Conservation (phyloP, 2,329 filamentous ascomycete species). For the Fonsecaea pedrosoi region DNA sequence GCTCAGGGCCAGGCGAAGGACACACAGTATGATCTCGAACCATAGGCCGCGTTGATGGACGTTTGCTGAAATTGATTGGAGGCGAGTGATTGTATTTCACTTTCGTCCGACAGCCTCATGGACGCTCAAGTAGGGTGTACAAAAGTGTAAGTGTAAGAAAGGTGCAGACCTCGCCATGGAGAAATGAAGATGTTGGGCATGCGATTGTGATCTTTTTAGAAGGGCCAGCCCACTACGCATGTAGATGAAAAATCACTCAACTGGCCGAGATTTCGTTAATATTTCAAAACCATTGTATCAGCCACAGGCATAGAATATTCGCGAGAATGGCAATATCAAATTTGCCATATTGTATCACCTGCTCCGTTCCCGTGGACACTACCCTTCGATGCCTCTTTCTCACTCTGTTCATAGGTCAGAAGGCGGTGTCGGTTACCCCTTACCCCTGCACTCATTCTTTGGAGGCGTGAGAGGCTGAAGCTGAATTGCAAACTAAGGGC, state of each 20-base stretch:
- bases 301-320: neutral
- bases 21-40: neutral
- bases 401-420: neutral
- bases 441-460: neutral
- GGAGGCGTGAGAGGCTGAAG: neutral
- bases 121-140: too few species aligned
- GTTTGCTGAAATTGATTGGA: neutral
- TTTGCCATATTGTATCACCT: neutral
- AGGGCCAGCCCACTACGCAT: too few species aligned
- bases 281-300: too few species aligned
- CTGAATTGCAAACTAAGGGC: neutral
- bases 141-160: too few species aligned
- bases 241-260: too few species aligned
- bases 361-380: neutral
- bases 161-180: too few species aligned
- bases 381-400: neutral
- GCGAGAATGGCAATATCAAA: neutral
- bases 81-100: neutral
- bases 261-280: too few species aligned
- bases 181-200: too few species aligned
- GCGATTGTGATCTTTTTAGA: too few species aligned
- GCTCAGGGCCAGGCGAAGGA: neutral
- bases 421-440: neutral
- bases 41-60: neutral
- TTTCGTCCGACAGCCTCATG: neutral